Evolutionary conservation across 768 basidiomycete genomes (phyloP), one percentile per base, ranked within the genome.

Genomic region (Lactarius evosmus): DNA sequence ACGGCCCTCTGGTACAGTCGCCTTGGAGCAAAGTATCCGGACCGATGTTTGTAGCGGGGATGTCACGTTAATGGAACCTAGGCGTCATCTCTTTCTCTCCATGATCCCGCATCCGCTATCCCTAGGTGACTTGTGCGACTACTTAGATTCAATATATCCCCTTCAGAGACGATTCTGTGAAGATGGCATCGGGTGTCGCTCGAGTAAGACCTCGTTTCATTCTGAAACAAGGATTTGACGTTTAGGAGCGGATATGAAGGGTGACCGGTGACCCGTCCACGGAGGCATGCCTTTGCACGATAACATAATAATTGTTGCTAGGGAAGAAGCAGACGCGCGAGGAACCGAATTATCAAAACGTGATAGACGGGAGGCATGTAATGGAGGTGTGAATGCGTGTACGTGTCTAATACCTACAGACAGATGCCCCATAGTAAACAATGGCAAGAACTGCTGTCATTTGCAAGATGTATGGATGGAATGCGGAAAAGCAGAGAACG

Each of bases 401-500:
- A 82, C 82, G 84, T 86, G 80, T 87, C 85, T 88, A 86, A 82
- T 85, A 83, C 81, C 86, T 88, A 87, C 86, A 85, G 25, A 67
- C 49, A 53, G 60, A 61, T 67, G 60, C 38, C 55, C 40, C 40
- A 74, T 74, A 75, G 72, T 72, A 71, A 59, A 33, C 56, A 46
- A 61, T 25, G 69, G 67, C 58, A 64, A 72, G 63, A 68, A 65
- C 70, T 70, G 69, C 46, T 60, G 70, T 66, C 50, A 58, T 53
- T 58, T 56, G 51, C 41, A 58, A 60, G 63, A 58, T 36, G 34
- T 33, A 49, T 34, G 16, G n/a, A 64, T 56, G n/a, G 46, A 58
- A 57, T 52, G 60, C 32, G 46, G 44, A 61, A 50, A 41, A 52
- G 59, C 55, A 33, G 25, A 58, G 38, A 22, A 56, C 41, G 59